Conservation (phyloP, 257 asterid species). For the Petrea volubilis region DNA sequence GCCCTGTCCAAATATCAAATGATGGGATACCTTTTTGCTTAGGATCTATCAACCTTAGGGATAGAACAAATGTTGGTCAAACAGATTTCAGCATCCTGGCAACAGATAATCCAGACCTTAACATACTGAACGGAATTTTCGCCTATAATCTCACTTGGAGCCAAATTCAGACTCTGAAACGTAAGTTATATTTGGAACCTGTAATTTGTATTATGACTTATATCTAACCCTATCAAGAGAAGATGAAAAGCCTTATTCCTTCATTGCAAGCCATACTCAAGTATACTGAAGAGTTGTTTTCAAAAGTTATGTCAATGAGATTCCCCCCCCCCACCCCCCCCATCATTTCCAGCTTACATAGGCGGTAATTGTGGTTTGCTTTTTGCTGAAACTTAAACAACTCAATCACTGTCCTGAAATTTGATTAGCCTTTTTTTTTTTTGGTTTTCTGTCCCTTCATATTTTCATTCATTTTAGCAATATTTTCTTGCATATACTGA, state of each 20-base stretch:
- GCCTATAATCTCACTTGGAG: conserved; percentile 69
- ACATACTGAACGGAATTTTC: conserved; percentile 45
- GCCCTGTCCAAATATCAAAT: conserved; percentile 81
- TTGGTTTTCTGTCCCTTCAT: background rate
- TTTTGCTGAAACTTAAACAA: background rate
- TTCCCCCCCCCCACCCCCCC: too few species aligned
- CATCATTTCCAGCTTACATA: background rate
- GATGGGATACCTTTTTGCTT: conserved; percentile 81
- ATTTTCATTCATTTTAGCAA: background rate
- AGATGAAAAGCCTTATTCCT: background rate
- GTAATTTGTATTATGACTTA: background rate
- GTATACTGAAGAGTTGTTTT: background rate
- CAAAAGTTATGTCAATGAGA: background rate
- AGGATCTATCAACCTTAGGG: conserved; percentile 78
- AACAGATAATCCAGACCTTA: conserved; percentile 51
- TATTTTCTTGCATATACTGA: background rate
- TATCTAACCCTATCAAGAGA: background rate
- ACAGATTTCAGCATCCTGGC: conserved; percentile 40
- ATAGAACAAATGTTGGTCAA: conserved; percentile 54
- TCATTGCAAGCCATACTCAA: background rate
- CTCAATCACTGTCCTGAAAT: background rate
- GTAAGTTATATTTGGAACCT: conserved; percentile 43
- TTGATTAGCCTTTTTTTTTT: background rate
- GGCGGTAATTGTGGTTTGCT: too few species aligned
- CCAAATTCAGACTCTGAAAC: conserved; percentile 63